These are phyloP conservation scores for Lentinula detonsa DNA, from an alignment of 768 basidiomycete species.

Conservation along the genomic window DNA sequence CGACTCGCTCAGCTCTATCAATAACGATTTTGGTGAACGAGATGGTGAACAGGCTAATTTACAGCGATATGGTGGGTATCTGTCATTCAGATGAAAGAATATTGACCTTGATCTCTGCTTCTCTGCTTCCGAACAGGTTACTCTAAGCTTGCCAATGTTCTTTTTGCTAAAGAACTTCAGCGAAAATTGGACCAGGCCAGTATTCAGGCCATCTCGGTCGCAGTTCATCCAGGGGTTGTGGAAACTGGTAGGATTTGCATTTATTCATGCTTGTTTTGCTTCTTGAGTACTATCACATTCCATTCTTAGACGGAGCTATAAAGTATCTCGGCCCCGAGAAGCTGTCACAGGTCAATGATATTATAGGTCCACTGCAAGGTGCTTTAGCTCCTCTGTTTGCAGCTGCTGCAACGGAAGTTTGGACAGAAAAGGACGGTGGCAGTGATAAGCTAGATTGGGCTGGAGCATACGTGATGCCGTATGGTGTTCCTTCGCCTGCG, in stretches of 20 bases:
- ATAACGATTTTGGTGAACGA: slow-evolving; percentile 1
- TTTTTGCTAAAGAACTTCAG: slow-evolving; percentile 48
- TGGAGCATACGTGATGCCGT: slow-evolving; percentile 31
- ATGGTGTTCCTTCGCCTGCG: slow-evolving; percentile 17
- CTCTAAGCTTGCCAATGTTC: slow-evolving; percentile 45
- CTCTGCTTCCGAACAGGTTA: slow-evolving; percentile 23
- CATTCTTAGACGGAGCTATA: neutral
- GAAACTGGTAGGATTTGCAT: slow-evolving; percentile 23
- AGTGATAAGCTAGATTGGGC: slow-evolving; percentile 23
- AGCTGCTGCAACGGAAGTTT: slow-evolving; percentile 29
- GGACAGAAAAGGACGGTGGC: slow-evolving; percentile 6
- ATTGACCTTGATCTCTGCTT: neutral
- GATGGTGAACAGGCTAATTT: neutral
- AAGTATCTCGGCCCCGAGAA: neutral
- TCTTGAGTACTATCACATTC: neutral
- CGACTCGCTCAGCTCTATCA: neutral
- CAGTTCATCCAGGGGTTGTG: slow-evolving; percentile 37
- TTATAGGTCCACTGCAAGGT: slow-evolving; percentile 21
- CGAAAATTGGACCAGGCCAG: slow-evolving; percentile 30
- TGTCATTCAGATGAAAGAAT: neutral
- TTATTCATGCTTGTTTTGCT: slow-evolving; percentile 10
- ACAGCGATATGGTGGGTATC: neutral
- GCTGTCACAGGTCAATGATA: neutral
- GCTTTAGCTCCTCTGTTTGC: slow-evolving; percentile 32
- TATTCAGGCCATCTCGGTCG: slow-evolving; percentile 29